Evolutionary conservation across 345 rosid species (phyloP).

Genomic region (Streptanthus diversifolius): DNA sequence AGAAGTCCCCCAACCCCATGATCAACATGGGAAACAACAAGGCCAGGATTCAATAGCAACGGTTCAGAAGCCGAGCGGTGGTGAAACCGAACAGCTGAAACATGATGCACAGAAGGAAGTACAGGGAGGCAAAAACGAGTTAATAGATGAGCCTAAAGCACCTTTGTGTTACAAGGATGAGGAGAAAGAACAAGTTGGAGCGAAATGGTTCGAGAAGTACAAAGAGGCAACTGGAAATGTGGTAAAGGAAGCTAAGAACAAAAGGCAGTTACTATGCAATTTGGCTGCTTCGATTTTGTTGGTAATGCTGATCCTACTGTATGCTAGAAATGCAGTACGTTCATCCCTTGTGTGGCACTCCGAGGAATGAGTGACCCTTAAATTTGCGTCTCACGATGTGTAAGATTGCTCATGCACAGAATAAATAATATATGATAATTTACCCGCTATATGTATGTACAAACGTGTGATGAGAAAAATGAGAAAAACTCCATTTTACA

Average conservation of each 20-base stretch:
- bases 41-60: slow-evolving; percentile 15
- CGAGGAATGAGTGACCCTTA: slow-evolving; percentile 26
- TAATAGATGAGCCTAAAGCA: slow-evolving; percentile 20
- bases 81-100: slow-evolving; percentile 24
- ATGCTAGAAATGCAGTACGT: slow-evolving; percentile 34
- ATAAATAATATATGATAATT: slow-evolving; percentile 15
- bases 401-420: slow-evolving; percentile 17
- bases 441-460: background rate
- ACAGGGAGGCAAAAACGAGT: background rate
- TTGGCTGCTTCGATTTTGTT: slow-evolving; percentile 33
- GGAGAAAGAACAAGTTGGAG: slow-evolving; percentile 32
- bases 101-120: slow-evolving; percentile 20
- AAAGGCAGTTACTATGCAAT: slow-evolving; percentile 33
- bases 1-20: slow-evolving; percentile 18
- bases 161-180: slow-evolving; percentile 25
- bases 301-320: slow-evolving; percentile 32
- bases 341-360: slow-evolving; percentile 26
- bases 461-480: background rate
- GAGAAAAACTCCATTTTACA: background rate
- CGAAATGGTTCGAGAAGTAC: slow-evolving; percentile 34
- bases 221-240: slow-evolving; percentile 32
- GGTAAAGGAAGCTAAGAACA: slow-evolving; percentile 38
- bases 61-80: slow-evolving; percentile 15
- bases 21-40: slow-evolving; percentile 17
- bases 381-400: slow-evolving; percentile 8